Conservation (phyloP, 768 basidiomycete genomes). For the Pleurotus sapidus region DNA sequence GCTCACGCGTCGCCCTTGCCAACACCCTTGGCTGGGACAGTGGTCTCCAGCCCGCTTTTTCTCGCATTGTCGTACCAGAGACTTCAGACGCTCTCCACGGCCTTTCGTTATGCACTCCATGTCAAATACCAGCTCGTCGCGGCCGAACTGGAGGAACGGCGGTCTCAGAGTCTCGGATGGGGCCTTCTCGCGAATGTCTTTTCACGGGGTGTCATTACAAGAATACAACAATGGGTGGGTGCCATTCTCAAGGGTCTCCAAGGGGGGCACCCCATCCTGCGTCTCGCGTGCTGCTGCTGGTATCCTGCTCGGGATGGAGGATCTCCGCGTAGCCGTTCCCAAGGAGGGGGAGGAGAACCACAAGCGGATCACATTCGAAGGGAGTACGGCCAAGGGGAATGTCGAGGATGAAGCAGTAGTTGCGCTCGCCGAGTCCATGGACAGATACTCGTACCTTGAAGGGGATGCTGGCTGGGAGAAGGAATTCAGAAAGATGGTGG, state of each 20-base stretch:
- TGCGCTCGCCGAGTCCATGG: slow-evolving; percentile 72
- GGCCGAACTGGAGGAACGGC: slow-evolving; percentile 27
- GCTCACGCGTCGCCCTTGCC: slow-evolving; percentile 46
- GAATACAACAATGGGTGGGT: slow-evolving; percentile 47
- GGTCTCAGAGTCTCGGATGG: slow-evolving; percentile 24
- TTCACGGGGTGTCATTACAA: slow-evolving; percentile 31
- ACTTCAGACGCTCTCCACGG: slow-evolving; percentile 47
- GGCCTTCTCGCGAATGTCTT: slow-evolving; percentile 33
- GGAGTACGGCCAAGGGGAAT: slow-evolving; percentile 19
- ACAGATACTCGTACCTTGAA: slow-evolving; percentile 41
- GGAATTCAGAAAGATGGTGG: slow-evolving; percentile 53
- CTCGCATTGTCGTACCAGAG: slow-evolving; percentile 42
- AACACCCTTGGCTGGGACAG: slow-evolving; percentile 54
- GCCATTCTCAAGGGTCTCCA: slow-evolving; percentile 56
- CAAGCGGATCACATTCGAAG: neutral
- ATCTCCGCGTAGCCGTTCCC: slow-evolving; percentile 34
- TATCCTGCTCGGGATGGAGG: slow-evolving; percentile 61
- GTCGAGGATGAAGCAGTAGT: slow-evolving; percentile 69
- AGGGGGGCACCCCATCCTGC: slow-evolving; percentile 61
- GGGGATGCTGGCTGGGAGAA: slow-evolving; percentile 52
- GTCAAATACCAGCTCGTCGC: slow-evolving; percentile 42
- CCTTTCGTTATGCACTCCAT: slow-evolving; percentile 61
- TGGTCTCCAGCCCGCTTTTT: slow-evolving; percentile 56
- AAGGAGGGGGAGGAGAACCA: slow-evolving; percentile 20
- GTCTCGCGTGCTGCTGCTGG: slow-evolving; percentile 61